phyloP scores from a whole-genome alignment of 306 rosid species.

The Castanea mollissima region DNA sequence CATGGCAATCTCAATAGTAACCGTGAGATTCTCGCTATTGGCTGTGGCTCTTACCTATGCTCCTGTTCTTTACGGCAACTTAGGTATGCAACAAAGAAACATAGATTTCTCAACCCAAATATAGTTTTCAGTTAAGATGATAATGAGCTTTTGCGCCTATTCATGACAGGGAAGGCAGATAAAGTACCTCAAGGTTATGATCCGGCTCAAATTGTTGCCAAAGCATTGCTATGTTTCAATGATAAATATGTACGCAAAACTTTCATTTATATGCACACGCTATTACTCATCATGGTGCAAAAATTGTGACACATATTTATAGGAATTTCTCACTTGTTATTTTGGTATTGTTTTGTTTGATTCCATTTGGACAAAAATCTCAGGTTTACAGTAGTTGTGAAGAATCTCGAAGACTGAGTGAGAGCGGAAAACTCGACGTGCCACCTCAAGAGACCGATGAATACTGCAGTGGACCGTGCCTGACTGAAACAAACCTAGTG shows the following conservation, averaged over 20 bases:
- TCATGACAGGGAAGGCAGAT: conserved; percentile 45
- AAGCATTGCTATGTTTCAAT: conserved; percentile 81
- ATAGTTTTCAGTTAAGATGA: neutral
- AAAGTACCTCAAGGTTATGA: conserved; percentile 35
- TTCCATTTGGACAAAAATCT: neutral
- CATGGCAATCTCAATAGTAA: conserved; percentile 37
- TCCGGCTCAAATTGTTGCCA: conserved; percentile 63
- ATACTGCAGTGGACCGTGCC: conserved; percentile 73
- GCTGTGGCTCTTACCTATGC: conserved; percentile 34
- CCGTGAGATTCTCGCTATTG: conserved; percentile 30
- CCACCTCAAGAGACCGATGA: conserved; percentile 42
- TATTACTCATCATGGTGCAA: too few relatives aligned
- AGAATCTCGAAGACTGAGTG: conserved; percentile 56
- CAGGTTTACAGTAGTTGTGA: conserved; percentile 82
- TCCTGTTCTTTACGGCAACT: conserved; percentile 29
- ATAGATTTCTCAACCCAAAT: neutral
- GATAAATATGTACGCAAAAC: conserved; percentile 57
- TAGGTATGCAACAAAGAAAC: conserved; percentile 34
- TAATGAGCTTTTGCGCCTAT: neutral
- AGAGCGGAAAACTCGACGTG: conserved; percentile 57
- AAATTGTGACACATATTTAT: too few relatives aligned
- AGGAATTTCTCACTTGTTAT: too few relatives aligned
- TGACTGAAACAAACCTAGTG: conserved; percentile 69
- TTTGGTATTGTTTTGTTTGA: neutral
- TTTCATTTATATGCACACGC: too few relatives aligned